These are phyloP conservation scores for Herpetomonas muscarum DNA, from an alignment of 208 protist species.

Conservation along the genomic window DNA sequence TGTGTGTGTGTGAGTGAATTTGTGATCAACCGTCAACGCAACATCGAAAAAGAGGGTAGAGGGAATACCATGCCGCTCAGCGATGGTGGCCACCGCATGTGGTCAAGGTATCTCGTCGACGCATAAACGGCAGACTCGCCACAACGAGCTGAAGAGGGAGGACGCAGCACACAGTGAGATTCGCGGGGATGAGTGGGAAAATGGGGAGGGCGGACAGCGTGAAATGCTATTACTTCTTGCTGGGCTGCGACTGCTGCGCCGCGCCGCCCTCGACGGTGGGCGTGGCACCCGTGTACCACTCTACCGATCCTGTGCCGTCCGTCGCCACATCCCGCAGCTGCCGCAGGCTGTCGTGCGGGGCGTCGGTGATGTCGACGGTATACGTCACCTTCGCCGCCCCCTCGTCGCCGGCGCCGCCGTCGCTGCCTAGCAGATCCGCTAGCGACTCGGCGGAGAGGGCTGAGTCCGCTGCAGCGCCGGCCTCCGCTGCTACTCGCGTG, in stretches of 20 bases:
- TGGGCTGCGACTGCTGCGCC: background rate
- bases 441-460: slow-evolving; percentile 56
- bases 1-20: no score
- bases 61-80: no score
- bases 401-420: slow-evolving; percentile 17
- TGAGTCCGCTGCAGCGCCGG: slow-evolving; percentile 10
- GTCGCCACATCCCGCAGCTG: slow-evolving; percentile 52
- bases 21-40: no score
- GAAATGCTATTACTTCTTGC: background rate
- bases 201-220: background rate
- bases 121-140: no score
- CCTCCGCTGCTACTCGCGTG: slow-evolving; percentile 13
- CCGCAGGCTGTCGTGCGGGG: slow-evolving; percentile 43
- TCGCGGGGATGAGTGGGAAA: no score
- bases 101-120: no score
- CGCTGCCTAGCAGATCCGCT: slow-evolving; percentile 52
- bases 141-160: no score
- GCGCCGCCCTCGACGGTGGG: background rate
- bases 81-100: no score
- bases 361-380: slow-evolving; percentile 37
- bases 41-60: no score
- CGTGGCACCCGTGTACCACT: slow-evolving; percentile 65
- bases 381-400: slow-evolving; percentile 17
- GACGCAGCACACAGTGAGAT: no score
- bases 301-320: slow-evolving; percentile 41